Conservation (phyloP, 192 early-diverging fungal genomes). For the Backusella liffmaniae region DNA sequence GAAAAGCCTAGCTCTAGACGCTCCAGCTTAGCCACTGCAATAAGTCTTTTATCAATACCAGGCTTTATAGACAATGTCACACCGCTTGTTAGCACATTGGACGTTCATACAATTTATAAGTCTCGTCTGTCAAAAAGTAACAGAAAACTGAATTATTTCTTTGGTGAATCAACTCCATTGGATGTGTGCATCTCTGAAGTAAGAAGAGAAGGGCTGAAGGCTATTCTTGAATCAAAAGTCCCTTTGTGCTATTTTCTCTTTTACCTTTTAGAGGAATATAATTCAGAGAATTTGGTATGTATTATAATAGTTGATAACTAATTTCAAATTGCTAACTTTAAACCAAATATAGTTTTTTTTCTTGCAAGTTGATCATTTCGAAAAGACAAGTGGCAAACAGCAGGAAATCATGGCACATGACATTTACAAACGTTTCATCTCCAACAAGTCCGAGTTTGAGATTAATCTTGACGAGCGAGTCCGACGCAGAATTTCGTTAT, state of each 20-base stretch:
- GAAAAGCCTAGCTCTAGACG: neutral
- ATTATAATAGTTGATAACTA: neutral
- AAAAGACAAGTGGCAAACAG: constrained; percentile 19
- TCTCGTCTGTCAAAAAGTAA: constrained; percentile 14
- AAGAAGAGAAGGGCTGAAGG: constrained; percentile 44
- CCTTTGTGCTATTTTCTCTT: constrained; percentile 54
- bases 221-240: constrained; percentile 46
- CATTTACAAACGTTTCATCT: constrained; percentile 47
- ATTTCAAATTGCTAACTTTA: neutral
- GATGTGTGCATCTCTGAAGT: constrained; percentile 48
- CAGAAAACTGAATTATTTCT: constrained; percentile 43
- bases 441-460: constrained; percentile 45
- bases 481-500: constrained; percentile 19
- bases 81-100: constrained; percentile 5
- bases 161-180: constrained; percentile 49
- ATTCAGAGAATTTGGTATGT: constrained; percentile 50
- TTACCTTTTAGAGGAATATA: constrained; percentile 47
- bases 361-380: constrained; percentile 48
- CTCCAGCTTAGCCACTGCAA: neutral
- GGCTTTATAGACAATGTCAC: neutral
- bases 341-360: constrained; percentile 46
- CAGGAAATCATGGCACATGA: constrained; percentile 32
- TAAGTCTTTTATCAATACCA: constrained; percentile 8
- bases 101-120: constrained; percentile 40
- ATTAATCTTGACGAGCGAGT: constrained; percentile 50